Evolutionary conservation across 2,329 filamentous ascomycete genomes (phyloP), one percentile per base, ranked within the genome.

Genomic region (Leptographium procerum): DNA sequence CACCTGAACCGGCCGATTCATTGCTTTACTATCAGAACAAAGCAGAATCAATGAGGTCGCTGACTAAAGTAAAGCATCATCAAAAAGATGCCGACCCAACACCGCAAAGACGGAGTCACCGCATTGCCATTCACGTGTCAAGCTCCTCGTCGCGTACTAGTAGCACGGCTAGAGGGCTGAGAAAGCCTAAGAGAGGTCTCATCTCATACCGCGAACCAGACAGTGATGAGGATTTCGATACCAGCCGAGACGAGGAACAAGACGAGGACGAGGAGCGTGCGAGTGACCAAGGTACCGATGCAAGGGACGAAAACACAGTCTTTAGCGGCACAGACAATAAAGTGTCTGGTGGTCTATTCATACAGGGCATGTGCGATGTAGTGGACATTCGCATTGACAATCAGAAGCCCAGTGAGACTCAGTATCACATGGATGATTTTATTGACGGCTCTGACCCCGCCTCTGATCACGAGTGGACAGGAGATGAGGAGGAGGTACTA

Each of bases 381-480:
- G 87, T 91, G 22, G 81, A 87, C 60, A 79, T 91, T 50, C 75
- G 82, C 51, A 85, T 91, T 63, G 88, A 91, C 69, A 91, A 91
- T 67, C 81, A 88, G 66, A 85, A 89, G 61, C 84, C 85, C 6
- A 77, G 78, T 2, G 88, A 90, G 71, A 73, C 79, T 28, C 83
- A 86, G 61, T 88, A 79, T 62, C 79, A 78, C 26, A 88, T 90
- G 75, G 82, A 79, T 1, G 87, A 92, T 67, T 91, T 92, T 64
- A 69, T 88, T 16, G 70, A 87, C 70, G 69, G 69, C 1, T 71
- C 75, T 4, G 77, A 81, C 59, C 79, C 82, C 40, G 77, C 82
- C 43, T 75, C 73, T 3, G 80, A 81, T 70, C 79, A 74, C 1
- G 79, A 82, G 33, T 82, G 78, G 81, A 77, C 65, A 4, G 65